These are phyloP conservation scores for Taphrina sp. DNA, from an alignment of 1,139 yeast species.

Conservation along the genomic window DNA sequence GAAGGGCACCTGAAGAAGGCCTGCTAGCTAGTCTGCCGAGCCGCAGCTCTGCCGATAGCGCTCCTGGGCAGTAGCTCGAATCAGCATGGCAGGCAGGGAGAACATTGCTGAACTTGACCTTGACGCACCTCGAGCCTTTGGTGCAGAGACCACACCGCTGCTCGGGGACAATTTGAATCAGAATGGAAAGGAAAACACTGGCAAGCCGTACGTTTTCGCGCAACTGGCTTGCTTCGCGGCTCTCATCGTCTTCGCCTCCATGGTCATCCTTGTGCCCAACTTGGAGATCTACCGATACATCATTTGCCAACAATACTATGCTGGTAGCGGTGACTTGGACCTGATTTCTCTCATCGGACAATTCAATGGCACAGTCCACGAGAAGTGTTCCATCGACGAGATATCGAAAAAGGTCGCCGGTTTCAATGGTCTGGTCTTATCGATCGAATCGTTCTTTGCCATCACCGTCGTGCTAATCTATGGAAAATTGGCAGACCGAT, in stretches of 20 bases:
- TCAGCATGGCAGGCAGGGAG: no score
- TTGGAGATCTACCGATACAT: slow-evolving; percentile 12
- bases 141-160: no score
- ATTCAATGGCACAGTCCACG: neutral
- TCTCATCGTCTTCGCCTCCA: neutral
- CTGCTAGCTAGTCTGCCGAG: no score
- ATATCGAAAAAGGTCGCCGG: slow-evolving; percentile 12
- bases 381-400: neutral
- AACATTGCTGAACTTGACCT: no score
- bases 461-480: slow-evolving; percentile 2
- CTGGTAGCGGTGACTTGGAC: neutral
- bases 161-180: no score
- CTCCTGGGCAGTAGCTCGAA: no score
- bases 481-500: slow-evolving; percentile 2
- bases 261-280: slow-evolving; percentile 1
- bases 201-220: no score
- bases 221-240: no score
- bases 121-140: no score
- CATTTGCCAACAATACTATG: slow-evolving; percentile 1
- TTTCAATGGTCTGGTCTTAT: slow-evolving; percentile 1
- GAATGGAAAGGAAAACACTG: no score
- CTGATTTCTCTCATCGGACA: neutral
- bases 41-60: no score
- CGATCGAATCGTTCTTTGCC: neutral
- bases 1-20: no score